Base-by-base conservation (phyloP, 768 basidiomycete species). In the Tylopilus felleus region DNA sequence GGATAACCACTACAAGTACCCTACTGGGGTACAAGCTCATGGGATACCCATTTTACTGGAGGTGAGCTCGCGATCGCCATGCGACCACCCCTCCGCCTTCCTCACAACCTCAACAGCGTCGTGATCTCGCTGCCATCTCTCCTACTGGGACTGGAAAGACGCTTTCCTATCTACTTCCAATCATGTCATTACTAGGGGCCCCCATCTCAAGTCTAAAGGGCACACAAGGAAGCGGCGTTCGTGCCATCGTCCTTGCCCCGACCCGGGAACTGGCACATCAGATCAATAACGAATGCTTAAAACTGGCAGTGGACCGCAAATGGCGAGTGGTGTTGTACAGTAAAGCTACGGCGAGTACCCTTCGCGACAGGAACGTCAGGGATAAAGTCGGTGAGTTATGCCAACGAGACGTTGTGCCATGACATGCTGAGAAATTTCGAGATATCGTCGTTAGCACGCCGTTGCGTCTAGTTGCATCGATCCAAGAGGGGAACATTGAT, bases 111-210 rank as follows among this genome's bases (percentile, higher is more conserved):
- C 38, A 22, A 27, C 54, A 91, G 91, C 77, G 75, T 56, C 84
- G 90, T 53, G 96, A 99, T 71, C 77, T 97, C 22, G 86, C 90
- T 49, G 96, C 95, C 27, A 89, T 98, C 19, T 97, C 97, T 1
- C 97, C 97, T 0, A 99, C 97, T 6, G 97, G 97, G 47, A 95
- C 92, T 10, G 97, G 97, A 55, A 99, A 99, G 75, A 99, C 97
- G 1, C 77, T 98, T 7, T 83, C 94, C 0, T 99, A 98, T 71
- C 77, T 97, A 14, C 73, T 97, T 16, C 95, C 97, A 0, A 77
- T 93, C 22, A 80, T 98, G 54, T 74, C 83, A 12, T 70, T 75
- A 17, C 72, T 93, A 7, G 73, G 72, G 14, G 69, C 76, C 4
- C 90, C 90, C 7, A 67, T 77, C 9, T 73, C 83, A 28, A 79